These are phyloP conservation scores for Myxozyma nipponensis DNA, from an alignment of 805 yeast genomes.

Conservation along the genomic window DNA sequence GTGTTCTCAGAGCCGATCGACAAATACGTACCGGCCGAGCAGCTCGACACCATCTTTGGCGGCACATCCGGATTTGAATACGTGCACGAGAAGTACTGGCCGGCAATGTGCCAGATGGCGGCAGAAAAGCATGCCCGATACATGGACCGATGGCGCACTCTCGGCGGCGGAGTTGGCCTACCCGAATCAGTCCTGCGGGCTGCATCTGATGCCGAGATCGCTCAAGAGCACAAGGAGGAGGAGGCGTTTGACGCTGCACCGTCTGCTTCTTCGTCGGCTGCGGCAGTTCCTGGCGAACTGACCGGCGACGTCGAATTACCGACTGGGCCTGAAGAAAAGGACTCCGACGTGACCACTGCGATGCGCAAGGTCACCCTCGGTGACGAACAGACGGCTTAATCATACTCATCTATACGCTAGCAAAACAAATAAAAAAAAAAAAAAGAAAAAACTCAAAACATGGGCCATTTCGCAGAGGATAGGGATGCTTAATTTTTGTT, in stretches of 20 bases:
- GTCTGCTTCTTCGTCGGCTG: neutral
- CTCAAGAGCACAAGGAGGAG: slow-evolving; percentile 9
- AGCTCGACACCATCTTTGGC: slow-evolving; percentile 78
- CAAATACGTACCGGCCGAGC: slow-evolving; percentile 73
- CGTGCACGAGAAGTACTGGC: slow-evolving; percentile 77
- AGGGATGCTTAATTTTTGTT: too few relatives aligned
- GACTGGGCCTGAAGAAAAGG: slow-evolving; percentile 18
- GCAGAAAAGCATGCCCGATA: slow-evolving; percentile 57
- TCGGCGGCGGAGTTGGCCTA: slow-evolving; percentile 72
- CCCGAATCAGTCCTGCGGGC: slow-evolving; percentile 78
- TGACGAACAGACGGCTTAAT: slow-evolving; percentile 6
- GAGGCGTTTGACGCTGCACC: slow-evolving; percentile 10
- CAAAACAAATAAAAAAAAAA: too few relatives aligned
- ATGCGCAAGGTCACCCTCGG: slow-evolving; percentile 19
- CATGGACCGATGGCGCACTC: slow-evolving; percentile 60
- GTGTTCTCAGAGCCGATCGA: slow-evolving; percentile 87
- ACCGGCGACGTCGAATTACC: slow-evolving; percentile 11
- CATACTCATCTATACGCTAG: too few relatives aligned
- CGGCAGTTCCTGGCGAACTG: slow-evolving; percentile 16
- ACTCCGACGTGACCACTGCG: slow-evolving; percentile 10
- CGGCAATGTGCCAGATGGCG: slow-evolving; percentile 59
- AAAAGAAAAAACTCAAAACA: too few relatives aligned
- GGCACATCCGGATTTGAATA: slow-evolving; percentile 84
- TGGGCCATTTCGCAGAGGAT: too few relatives aligned
- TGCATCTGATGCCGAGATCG: slow-evolving; percentile 16